Evolutionary conservation across 208 protist species (phyloP), one percentile per base, ranked within the genome.

Genomic region (Acanthamoeba polyphaga): DNA sequence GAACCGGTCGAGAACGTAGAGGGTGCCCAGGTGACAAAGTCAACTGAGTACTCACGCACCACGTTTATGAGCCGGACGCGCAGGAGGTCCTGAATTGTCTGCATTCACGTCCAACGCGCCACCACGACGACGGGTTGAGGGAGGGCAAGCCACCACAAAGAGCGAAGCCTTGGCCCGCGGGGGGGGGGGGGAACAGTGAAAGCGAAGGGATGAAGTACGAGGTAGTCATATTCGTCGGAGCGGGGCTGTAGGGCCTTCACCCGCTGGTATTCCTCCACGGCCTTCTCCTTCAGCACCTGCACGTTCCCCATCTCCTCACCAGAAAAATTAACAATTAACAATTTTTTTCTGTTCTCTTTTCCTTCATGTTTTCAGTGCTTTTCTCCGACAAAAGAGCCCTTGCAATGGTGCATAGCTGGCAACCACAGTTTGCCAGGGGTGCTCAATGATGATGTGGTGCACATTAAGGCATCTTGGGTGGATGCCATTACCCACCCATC

Each of bases 21-120:
- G 82, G 17, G 82, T 89, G 82, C 82, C 82, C 58, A 89, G 58
- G 58, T 89, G 82, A 68, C 53, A 68, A 34, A 66, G 51, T 89
- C 82, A 17, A 89, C 58, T 5, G 82, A 62, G 58, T 89, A 89
- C 43, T 89, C 82, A 1, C 82, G 49, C 17, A 89, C 82, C 24
- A 89, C 82, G 34, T 89, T 89, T 24, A 89, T 89, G 29, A 66
- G 29, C 13, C 82, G 49, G 8, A 89, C 58, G 15, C 82, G 82
- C 34, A 89, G 82, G 27, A 89, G 34, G 34, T 89, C 82, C 34
- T 89, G 82, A 17, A 89, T 58, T 5, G 82, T 89, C 82, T 89
- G 80, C 46, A 53, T 53, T 87, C 3, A 3, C 5, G 17, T 62
- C 55, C 5, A 15, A 64, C 0, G 58, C 58, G 6, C 58, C 58